Percentiles rank a stretch among this genome's conserved stretches.
phyloP scores from a whole-genome alignment of 78 protist genomes.

The Dictyostelium brefeldianum region DNA sequence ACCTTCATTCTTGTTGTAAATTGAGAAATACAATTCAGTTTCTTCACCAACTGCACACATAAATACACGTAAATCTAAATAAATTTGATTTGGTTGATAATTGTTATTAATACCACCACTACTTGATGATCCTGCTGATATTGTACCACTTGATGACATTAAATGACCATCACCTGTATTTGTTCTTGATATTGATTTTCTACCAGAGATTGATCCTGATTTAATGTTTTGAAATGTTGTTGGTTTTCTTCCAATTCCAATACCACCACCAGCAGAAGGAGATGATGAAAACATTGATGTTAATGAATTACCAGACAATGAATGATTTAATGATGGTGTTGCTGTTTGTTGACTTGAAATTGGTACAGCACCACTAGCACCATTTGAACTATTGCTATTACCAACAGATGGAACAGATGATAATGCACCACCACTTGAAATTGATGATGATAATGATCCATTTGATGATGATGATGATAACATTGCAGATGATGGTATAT shows the following conservation, averaged over 20 bases:
- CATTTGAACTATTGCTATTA: neutral
- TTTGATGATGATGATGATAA: constrained; percentile 25
- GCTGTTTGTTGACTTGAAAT: neutral
- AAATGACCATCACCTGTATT: neutral
- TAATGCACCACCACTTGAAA: neutral
- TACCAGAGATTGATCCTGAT: neutral
- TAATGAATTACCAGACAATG: constrained; percentile 1
- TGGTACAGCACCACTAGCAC: neutral
- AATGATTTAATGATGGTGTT: neutral
- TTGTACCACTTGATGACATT: neutral
- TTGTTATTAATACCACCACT: constrained; percentile 6
- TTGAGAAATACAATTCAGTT: constrained; percentile 59
- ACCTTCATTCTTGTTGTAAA: constrained; percentile 66
- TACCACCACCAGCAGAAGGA: neutral
- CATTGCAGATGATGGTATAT: neutral
- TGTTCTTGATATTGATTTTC: constrained; percentile 14
- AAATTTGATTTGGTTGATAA: constrained; percentile 60
- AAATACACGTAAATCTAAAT: constrained; percentile 49
- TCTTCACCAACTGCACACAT: constrained; percentile 79
- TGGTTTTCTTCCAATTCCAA: neutral
- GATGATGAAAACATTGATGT: neutral
- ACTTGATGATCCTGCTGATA: neutral
- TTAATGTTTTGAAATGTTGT: constrained; percentile 2
- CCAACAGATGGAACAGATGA: neutral
- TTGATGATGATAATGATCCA: neutral